Evolutionary conservation across 768 basidiomycete species (phyloP), one percentile per base, ranked within the genome.

Genomic region (Sarcodon sp.): DNA sequence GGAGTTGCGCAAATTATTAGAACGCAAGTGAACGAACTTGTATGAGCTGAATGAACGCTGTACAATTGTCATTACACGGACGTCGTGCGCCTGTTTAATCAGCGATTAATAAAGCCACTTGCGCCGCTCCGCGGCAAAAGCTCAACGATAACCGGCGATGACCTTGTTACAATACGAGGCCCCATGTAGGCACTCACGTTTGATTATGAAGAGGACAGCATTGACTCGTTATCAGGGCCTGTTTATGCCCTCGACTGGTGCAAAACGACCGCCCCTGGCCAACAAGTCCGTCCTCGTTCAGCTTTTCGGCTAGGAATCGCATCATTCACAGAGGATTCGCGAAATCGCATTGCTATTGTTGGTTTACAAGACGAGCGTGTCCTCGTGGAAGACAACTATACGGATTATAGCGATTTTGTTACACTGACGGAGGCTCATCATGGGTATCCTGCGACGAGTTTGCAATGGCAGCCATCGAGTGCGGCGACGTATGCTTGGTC

Each of bases 391-490:
- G 86, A 89, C 54, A 83, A 89, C 58, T 85, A 78, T 57, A 77
- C 76, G 35, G 80, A 85, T 60, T 87, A 88, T 59, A 76, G 84
- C 7, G 87, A 93, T 66, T 96, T 94, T 61, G 79, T 83, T 36
- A 83, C 83, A 5, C 75, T 93, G 16, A 90, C 88, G 50, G 81
- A 87, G 55, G 79, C 83, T 1, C 75, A 79, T 53, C 87, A 96
- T 54, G 84, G 87, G 41, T 97, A 94, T 66, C 96, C 96, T 13
- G 88, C 90, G 8, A 97, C 92, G 11, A 85, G 80, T 62, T 65
- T 97, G 44, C 90, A 86, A 57, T 98, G 92, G 87, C 91, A 96
- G 55, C 96, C 96, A 13, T 73, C 76, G 4, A 75, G 77, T 27
- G 71, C 86, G 16, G 66, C 71, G 32, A 73, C 69, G 39, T 76